Conservation (phyloP, 192 early-diverging fungal species). For the Podila verticillata region DNA sequence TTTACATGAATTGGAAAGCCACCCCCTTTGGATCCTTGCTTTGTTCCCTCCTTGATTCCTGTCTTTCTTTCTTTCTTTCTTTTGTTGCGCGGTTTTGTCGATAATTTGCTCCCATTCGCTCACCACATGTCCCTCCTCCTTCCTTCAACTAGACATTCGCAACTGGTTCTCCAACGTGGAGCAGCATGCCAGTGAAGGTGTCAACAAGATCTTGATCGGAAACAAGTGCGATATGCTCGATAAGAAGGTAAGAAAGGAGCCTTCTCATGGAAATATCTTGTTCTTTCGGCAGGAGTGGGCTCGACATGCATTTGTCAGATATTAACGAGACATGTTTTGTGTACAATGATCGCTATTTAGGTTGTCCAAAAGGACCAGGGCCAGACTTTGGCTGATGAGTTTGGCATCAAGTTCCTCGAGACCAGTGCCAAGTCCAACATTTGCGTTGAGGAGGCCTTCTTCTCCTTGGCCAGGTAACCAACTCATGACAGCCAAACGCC, state of each 20-base stretch:
- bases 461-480: conserved; percentile 85
- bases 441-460: conserved; percentile 97
- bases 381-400: conserved; percentile 93
- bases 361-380: conserved; percentile 96
- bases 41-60: not conserved
- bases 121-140: not conserved
- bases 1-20: not conserved
- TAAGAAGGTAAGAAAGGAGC: conserved; percentile 73
- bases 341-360: conserved; percentile 40
- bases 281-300: not conserved
- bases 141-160: conserved; percentile 82
- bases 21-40: not conserved
- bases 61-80: not conserved
- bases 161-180: conserved; percentile 99
- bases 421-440: conserved; percentile 99
- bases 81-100: not conserved
- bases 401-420: conserved; percentile 95
- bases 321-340: conserved; percentile 5
- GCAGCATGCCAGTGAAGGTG: conserved; percentile 98
- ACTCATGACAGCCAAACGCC: not conserved
- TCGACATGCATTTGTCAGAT: not conserved
- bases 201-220: conserved; percentile 98
- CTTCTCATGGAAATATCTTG: not conserved
- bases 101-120: not conserved
- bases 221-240: conserved; percentile 99